Conservation (phyloP, 345 rosid species). For the Stellera chamaejasme region DNA sequence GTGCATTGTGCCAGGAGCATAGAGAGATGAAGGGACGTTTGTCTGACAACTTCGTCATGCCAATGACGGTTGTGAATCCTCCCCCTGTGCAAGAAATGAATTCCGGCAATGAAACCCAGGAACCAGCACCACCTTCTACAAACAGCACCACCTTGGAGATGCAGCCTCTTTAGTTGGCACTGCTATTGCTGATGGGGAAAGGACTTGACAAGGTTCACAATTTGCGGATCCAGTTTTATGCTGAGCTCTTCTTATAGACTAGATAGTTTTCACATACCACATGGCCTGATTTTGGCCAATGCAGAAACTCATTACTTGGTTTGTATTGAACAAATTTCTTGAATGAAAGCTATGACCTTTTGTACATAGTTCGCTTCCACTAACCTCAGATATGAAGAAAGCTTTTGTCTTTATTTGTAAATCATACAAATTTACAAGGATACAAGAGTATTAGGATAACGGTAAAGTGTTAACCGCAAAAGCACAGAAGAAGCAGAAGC, state of each 20-base stretch:
- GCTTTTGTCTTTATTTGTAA: too few species aligned
- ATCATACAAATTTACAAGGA: too few species aligned
- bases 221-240: too few species aligned
- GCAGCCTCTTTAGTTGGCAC: conserved; percentile 34
- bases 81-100: conserved; percentile 89
- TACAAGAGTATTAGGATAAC: background rate
- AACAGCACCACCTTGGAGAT: conserved; percentile 47
- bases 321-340: too few species aligned
- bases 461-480: conserved; percentile 1
- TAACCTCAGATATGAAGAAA: too few species aligned
- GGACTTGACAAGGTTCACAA: background rate
- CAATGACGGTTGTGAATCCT: conserved; percentile 85
- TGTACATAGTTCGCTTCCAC: too few species aligned
- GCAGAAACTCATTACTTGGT: too few species aligned
- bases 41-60: conserved; percentile 67
- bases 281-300: too few species aligned
- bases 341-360: too few species aligned
- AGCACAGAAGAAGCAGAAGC: background rate
- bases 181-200: background rate
- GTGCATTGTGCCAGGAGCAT: conserved; percentile 82
- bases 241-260: too few species aligned
- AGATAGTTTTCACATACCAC: too few species aligned
- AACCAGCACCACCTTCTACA: conserved; percentile 30
- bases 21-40: conserved; percentile 80
- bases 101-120: conserved; percentile 31